Evolutionary conservation across 139 green algal species (phyloP).

Genomic region (Coelastrella sp.): DNA sequence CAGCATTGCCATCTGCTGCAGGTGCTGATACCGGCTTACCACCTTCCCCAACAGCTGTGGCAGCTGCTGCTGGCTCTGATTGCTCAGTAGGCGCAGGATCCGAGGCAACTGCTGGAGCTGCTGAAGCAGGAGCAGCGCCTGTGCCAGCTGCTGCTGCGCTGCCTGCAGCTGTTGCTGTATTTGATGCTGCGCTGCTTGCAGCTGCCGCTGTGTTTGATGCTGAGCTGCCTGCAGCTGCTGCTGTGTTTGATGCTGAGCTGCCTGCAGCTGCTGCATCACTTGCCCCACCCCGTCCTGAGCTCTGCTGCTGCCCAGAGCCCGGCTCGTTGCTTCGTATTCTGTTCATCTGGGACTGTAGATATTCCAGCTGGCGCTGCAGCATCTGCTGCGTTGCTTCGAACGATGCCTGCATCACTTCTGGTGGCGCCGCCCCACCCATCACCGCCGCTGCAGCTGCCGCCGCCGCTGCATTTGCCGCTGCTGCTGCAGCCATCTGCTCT

Average conservation of each 20-base stretch:
- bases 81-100: no score
- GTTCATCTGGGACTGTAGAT: conserved; percentile 58
- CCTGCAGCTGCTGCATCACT: conserved; percentile 19
- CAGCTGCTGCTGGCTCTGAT: no score
- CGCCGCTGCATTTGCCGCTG: neutral
- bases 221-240: no score
- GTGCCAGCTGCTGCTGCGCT: neutral
- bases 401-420: conserved; percentile 44
- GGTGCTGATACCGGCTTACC: no score
- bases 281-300: conserved; percentile 11
- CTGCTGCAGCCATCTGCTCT: conserved; percentile 45
- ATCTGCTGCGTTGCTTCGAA: conserved; percentile 67
- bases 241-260: neutral
- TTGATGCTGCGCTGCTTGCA: neutral
- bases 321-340: neutral
- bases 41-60: no score
- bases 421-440: conserved; percentile 32
- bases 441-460: conserved; percentile 54
- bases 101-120: neutral
- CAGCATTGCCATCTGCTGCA: neutral
- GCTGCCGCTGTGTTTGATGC: neutral
- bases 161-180: neutral
- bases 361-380: conserved; percentile 66
- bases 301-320: neutral
- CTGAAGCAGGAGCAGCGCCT: neutral